Conservation (phyloP, 345 rosid genomes). For the Psidium friedrichsthalianum region DNA sequence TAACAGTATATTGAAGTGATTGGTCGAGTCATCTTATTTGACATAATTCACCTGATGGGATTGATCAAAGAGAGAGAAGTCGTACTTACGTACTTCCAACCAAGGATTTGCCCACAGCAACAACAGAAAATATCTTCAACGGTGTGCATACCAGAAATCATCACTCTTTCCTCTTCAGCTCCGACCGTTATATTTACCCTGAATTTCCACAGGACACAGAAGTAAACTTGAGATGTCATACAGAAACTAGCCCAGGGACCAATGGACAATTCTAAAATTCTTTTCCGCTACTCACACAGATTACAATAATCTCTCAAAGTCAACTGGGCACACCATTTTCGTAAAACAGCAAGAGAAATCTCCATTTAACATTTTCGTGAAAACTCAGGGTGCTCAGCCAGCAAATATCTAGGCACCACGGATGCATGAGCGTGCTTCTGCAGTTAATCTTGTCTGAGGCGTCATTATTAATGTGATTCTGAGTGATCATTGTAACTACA, state of each 20-base stretch:
- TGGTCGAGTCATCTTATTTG: not conserved
- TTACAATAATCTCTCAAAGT: not conserved
- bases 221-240: not conserved
- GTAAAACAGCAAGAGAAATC: not conserved
- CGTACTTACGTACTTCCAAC: constrained; percentile 37
- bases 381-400: not conserved
- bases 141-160: constrained; percentile 34
- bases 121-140: constrained; percentile 37
- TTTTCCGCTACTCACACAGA: not conserved
- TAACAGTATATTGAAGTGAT: not conserved
- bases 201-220: not conserved
- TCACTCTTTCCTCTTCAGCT: constrained; percentile 21
- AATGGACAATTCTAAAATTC: not conserved
- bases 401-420: not conserved
- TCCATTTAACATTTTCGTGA: not conserved
- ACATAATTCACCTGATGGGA: not conserved
- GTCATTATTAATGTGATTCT: not conserved
- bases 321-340: not conserved
- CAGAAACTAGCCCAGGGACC: not conserved
- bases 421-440: not conserved
- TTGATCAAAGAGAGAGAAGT: not conserved
- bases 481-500: not conserved
- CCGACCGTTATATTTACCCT: constrained; percentile 31
- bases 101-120: constrained; percentile 36
- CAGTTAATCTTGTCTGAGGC: not conserved